Base-by-base conservation (phyloP, 2,329 filamentous ascomycete species). In the Phialocephala sp. region DNA sequence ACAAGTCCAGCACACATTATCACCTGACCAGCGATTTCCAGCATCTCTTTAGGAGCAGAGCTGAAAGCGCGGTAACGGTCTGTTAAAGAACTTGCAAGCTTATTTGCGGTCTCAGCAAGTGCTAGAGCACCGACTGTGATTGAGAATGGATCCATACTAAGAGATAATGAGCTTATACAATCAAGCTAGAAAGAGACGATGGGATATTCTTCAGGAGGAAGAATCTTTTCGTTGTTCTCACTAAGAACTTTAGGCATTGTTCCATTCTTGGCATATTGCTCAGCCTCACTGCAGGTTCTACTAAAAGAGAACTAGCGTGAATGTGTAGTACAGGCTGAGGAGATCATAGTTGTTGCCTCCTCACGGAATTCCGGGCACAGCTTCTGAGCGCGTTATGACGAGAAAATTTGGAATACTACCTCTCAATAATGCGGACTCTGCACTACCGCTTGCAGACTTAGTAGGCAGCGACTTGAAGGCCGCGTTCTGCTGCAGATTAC, bases 11-110 rank as follows among this genome's bases (percentile, higher is more conserved):
- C 63, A 55, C 59, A 63, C 11, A 68, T 35, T 11, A 60, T 68
- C 2, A 68, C 27, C n/a, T 68, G 63, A 18, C 64, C 58, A 9
- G 66, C 66, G 20, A 68, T 63, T 52, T 68, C 66, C 9, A 60
- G 41, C 66, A 68, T 65, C 32, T 65, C 55, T 55, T 54, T 60
- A 20, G 66, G 66, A 3, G 66, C 66, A n/a, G 66, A 68, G 45
- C 52, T 63, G 60, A 68, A 68, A 15, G 66, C 63, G 59, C 60
- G 39, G 37, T 65, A 68, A 1, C 66, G 50, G 45, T 68, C 66
- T 50, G 60, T 63, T 18, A 68, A 57, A 8, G 60, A 47, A 15
- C 45, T 50, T n/a, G 66, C 64, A 36, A 68, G 54, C 54, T 68
- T 65, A 52, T 68, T 68, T 1, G 63, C 66, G 1, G 56, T 45